Evolutionary conservation across 1,284 basidiomycete genomes (phyloP), one percentile per base, ranked within the genome.

Genomic region (Ceratobasidium sp.): DNA sequence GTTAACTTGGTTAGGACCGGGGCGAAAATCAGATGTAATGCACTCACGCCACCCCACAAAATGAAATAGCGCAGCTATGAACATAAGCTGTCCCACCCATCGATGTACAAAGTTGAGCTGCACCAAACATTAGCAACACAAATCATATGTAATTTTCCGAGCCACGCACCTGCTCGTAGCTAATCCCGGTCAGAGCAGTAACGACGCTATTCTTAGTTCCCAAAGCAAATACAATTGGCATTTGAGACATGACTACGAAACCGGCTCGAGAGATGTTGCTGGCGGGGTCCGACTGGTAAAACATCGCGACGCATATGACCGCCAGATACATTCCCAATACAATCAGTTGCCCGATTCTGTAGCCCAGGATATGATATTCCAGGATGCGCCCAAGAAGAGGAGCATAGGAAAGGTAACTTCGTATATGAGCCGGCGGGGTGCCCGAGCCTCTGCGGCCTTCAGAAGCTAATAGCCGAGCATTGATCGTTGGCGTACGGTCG

Each of bases 71-170:
- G 73, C 37, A 11, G 79, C 70, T 25, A 79, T 34, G 59, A 79
- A 79, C 64, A 79, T 78, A 4, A 74, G 32, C 22, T 65, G 22
- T 9, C 79, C 79, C 17, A 79, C 74, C 76, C 77, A 79, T 19
- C 78, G 76, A 64, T 79, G 79, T 19, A 79, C 22, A 46, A 65
- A 77, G 54, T 78, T 78, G n/a, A 79, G 40, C 79, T 79, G 32
- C 40, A 29, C 9, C 5, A 62, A 13, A 9, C 37, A 22, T 37
- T 37, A 37, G 37, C 11, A 25, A 19, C 13, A n/a, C 51, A 13
- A 34, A 29, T 3, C 25, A 34, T 17, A 37, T 37, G 4, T 37
- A 8, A 37, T 37, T 17, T 29, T n/a, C 2, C 29, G 37, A 51
- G 11, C 8, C 2, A 15, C 76, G 3, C 19, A 79, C 78, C 59